Percentiles rank a stretch among this genome's conserved stretches.
Conservation (phyloP, 2,329 filamentous ascomycete genomes). For the Exophiala dermatitidis region DNA sequence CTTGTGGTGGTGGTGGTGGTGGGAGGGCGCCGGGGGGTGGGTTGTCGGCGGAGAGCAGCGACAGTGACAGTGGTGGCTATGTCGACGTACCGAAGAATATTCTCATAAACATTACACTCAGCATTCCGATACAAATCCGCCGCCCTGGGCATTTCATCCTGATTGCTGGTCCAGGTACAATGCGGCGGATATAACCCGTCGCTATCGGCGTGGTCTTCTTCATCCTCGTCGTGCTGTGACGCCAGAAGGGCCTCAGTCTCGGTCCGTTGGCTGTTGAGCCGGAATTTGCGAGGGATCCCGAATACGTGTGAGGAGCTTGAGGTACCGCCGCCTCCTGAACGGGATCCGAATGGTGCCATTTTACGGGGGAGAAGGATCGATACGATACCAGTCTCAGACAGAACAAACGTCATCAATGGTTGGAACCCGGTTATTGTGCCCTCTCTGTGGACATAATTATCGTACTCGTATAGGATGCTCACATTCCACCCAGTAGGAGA, state of each 20-base stretch:
- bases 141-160: conserved; percentile 12
- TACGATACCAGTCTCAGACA: neutral
- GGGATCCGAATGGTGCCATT: neutral
- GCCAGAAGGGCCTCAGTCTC: conserved; percentile 18
- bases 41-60: no score
- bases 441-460: no score
- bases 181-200: conserved; percentile 27
- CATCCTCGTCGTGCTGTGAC: conserved; percentile 24
- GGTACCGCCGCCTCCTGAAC: neutral
- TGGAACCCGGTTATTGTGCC: neutral
- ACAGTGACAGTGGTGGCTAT: no score
- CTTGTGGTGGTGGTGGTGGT: no score
- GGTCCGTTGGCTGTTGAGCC: conserved; percentile 13
- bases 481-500: no score
- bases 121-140: conserved; percentile 22
- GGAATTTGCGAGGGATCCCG: conserved; percentile 10
- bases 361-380: neutral
- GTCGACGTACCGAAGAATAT: conserved; percentile 21
- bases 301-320: neutral
- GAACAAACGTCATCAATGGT: neutral
- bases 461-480: no score
- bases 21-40: no score
- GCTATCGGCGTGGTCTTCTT: conserved; percentile 24
- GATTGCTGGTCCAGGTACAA: conserved; percentile 23
- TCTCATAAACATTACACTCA: conserved; percentile 24